Evolutionary conservation across 2,329 filamentous ascomycete species (phyloP).

Genomic region (Ophidiomyces ophidiicola): DNA sequence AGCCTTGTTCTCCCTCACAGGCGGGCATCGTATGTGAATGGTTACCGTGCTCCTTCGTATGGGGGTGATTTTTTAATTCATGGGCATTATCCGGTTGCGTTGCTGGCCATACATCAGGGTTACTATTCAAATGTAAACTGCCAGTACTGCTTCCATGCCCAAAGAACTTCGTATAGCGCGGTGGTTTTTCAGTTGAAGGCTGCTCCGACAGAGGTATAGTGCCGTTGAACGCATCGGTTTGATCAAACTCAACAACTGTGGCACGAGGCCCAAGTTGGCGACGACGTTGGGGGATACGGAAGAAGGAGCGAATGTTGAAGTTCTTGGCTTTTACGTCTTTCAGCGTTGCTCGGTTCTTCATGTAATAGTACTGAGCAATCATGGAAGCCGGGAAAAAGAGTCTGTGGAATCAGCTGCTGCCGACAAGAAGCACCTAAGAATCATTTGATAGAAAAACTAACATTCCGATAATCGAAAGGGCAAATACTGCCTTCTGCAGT

Average conservation of each 20-base stretch:
- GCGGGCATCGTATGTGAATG: neutral
- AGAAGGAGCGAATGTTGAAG: constrained; percentile 5
- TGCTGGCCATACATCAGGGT: neutral
- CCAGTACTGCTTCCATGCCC: neutral
- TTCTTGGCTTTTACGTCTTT: constrained; percentile 39
- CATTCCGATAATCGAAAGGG: constrained; percentile 66
- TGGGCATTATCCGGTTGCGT: neutral
- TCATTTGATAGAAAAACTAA: constrained; percentile 27
- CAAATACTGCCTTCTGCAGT: constrained; percentile 64
- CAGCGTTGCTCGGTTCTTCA: neutral
- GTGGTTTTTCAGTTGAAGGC: constrained; percentile 10
- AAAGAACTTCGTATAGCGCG: constrained; percentile 11
- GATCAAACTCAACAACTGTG: constrained; percentile 4
- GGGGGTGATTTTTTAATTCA: neutral
- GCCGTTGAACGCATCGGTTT: constrained; percentile 1
- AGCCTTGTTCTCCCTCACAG: neutral
- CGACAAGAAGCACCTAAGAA: neutral
- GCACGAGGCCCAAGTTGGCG: neutral
- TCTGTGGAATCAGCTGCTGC: neutral
- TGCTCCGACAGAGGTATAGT: constrained; percentile 10
- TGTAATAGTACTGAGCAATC: constrained; percentile 9
- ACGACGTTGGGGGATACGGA: constrained; percentile 11
- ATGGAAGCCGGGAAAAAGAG: constrained; percentile 12
- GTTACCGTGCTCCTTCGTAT: neutral
- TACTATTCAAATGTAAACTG: neutral